Conservation (phyloP, 176 grass and related monocot species). For the Poa pratensis region DNA sequence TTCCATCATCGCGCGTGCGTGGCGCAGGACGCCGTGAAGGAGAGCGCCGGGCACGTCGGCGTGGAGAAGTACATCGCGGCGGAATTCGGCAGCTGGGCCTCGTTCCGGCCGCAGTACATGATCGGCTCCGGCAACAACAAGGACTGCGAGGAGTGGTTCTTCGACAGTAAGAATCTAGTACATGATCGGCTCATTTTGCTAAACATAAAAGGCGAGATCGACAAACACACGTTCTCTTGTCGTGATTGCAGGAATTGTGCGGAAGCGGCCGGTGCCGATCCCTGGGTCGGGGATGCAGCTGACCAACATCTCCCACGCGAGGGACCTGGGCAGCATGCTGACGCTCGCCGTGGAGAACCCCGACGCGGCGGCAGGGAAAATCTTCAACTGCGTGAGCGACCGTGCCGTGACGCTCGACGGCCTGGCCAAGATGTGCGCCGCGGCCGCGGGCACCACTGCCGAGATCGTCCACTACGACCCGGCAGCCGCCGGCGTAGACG, state of each 20-base stretch:
- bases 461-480: slow-evolving; percentile 80
- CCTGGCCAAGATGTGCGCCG: slow-evolving; percentile 73
- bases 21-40: slow-evolving; percentile 81
- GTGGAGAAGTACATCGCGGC: slow-evolving; percentile 86
- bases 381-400: slow-evolving; percentile 89
- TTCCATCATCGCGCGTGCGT: too few species aligned
- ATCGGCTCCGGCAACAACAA: slow-evolving; percentile 99
- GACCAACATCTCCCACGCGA: slow-evolving; percentile 78
- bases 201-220: background rate
- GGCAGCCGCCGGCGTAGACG: slow-evolving; percentile 66
- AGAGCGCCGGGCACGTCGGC: slow-evolving; percentile 71
- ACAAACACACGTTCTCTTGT: background rate
- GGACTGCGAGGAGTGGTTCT: slow-evolving; percentile 99
- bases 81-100: slow-evolving; percentile 73
- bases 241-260: slow-evolving; percentile 66
- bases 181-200: background rate
- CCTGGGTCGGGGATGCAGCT: slow-evolving; percentile 92
- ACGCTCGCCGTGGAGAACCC: slow-evolving; percentile 65
- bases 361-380: slow-evolving; percentile 50
- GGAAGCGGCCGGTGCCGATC: slow-evolving; percentile 74
- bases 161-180: slow-evolving; percentile 65
- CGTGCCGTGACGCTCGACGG: slow-evolving; percentile 88
- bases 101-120: slow-evolving; percentile 95
- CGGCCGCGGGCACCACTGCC: slow-evolving; percentile 50
- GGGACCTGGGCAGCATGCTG: slow-evolving; percentile 84